These are phyloP conservation scores for Sclerotinia spermophila DNA, from an alignment of 2,329 filamentous ascomycete species.

Conservation along the genomic window DNA sequence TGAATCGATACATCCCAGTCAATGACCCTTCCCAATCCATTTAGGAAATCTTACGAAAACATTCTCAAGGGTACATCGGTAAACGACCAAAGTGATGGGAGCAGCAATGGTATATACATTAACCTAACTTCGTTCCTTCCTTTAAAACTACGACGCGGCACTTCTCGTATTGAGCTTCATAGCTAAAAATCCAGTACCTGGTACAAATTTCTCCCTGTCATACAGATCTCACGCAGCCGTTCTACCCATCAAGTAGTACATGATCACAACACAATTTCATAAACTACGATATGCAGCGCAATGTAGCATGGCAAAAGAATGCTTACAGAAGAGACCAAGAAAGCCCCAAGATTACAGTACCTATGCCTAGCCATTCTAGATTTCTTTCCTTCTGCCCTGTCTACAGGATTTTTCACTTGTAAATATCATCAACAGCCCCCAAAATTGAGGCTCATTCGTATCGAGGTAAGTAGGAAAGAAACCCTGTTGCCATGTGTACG, in stretches of 20 bases:
- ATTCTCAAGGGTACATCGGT: neutral
- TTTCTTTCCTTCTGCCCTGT: neutral
- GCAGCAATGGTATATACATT: neutral
- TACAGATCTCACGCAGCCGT: neutral
- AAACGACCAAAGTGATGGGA: neutral
- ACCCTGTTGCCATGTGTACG: neutral
- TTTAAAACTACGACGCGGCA: neutral
- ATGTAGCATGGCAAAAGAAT: neutral
- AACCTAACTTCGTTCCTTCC: neutral
- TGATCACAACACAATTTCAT: neutral
- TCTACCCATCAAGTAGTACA: neutral
- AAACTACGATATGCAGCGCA: neutral
- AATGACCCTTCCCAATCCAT: neutral
- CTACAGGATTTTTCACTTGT: too few species aligned
- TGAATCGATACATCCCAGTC: neutral
- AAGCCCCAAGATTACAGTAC: neutral
- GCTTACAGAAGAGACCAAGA: neutral
- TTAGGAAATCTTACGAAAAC: neutral
- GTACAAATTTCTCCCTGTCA: neutral
- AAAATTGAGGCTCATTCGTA: conserved; percentile 4
- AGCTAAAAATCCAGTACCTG: neutral
- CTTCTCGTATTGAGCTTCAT: neutral
- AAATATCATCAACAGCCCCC: neutral
- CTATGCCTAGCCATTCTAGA: neutral
- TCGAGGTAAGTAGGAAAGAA: neutral